Evolutionary conservation across 148 eudicot genomes (phyloP), one percentile per base, ranked within the genome.

Genomic region (Rhododendron ferrugineum): DNA sequence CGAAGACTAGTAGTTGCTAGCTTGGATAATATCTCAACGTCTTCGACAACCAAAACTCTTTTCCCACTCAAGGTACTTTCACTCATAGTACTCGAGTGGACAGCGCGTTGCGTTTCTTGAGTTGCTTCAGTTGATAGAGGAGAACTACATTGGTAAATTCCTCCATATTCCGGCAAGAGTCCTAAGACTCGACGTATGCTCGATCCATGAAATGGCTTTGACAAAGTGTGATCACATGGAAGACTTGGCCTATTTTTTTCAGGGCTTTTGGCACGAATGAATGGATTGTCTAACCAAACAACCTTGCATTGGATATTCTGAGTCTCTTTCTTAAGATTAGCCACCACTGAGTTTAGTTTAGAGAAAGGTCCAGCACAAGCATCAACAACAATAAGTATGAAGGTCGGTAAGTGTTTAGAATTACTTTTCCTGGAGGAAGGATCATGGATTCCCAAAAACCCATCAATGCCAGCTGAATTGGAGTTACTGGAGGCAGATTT

Each of bases 161-260:
- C 86, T 52, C 86, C 81, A 76, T 52, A 84, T 37, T 84, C 86
- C 9, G 81, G 81, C 37, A 84, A 49, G 11, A 72, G 66, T 83
- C 80, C 62, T 50, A 83, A 23, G 15, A 83, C 79, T 83, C 11
- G 36, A 58, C 60, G 78, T 40, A 75, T 22, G 49, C 81, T 44
- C 5, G 86, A 84, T n/a, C 81, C 85, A 20, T 84, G 86, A 76
- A 75, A 56, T 77, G 81, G 86, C 60, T 54, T 36, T 6, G 86
- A 73, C 50, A 84, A 34, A 76, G 23, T 56, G 15, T 85, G 75
- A 60, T 85, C 82, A 32, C 42, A 72, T n/a, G 30, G 72, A 11
- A 22, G 30, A 37, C 22, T 32, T 84, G 54, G 28, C 42, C 30
- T 26, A 32, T 42, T 37, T n/a, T 78, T 50, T 77, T 44, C 50